Percentiles rank a stretch among this genome's conserved stretches.
Conservation (phyloP, 352 stramenopile genomes). For the Elongisporangium senticosum region DNA sequence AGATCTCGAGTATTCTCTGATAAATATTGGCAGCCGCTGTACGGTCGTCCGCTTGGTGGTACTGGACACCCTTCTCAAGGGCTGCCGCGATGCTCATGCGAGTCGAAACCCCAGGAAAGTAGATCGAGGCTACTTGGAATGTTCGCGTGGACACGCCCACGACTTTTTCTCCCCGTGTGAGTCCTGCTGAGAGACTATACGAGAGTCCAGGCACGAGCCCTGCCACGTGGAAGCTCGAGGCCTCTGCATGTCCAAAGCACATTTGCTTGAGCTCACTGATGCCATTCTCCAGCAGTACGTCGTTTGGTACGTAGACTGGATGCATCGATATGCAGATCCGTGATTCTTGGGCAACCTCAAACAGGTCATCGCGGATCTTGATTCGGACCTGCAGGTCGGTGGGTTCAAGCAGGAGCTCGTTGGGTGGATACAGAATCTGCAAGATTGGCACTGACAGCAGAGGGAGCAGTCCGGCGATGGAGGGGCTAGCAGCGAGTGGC, state of each 20-base stretch:
- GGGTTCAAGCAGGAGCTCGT: slow-evolving; percentile 33
- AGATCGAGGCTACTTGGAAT: slow-evolving; percentile 53
- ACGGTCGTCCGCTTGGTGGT: slow-evolving; percentile 29
- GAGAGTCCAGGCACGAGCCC: slow-evolving; percentile 46
- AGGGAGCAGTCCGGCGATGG: slow-evolving; percentile 8
- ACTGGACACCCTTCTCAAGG: slow-evolving; percentile 27
- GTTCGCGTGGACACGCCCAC: slow-evolving; percentile 56
- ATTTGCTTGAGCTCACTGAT: slow-evolving; percentile 32
- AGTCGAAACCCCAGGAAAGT: slow-evolving; percentile 10
- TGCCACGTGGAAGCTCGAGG: slow-evolving; percentile 49
- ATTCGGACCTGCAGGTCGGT: slow-evolving; percentile 57
- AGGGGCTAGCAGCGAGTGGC: background rate
- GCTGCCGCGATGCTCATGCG: slow-evolving; percentile 41
- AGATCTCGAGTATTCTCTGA: slow-evolving; percentile 36
- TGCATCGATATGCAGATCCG: slow-evolving; percentile 60
- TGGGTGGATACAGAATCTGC: slow-evolving; percentile 57
- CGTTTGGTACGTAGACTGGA: slow-evolving; percentile 28
- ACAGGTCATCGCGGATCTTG: slow-evolving; percentile 30
- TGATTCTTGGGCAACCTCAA: slow-evolving; percentile 15
- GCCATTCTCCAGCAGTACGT: slow-evolving; percentile 27
- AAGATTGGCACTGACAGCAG: slow-evolving; percentile 23
- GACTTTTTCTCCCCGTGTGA: slow-evolving; percentile 42
- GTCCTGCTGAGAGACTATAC: slow-evolving; percentile 48
- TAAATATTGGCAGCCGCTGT: slow-evolving; percentile 39
- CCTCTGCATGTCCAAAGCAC: slow-evolving; percentile 51